Evolutionary conservation across 2,329 filamentous ascomycete species (phyloP).

Genomic region (Whalleya microplaca): DNA sequence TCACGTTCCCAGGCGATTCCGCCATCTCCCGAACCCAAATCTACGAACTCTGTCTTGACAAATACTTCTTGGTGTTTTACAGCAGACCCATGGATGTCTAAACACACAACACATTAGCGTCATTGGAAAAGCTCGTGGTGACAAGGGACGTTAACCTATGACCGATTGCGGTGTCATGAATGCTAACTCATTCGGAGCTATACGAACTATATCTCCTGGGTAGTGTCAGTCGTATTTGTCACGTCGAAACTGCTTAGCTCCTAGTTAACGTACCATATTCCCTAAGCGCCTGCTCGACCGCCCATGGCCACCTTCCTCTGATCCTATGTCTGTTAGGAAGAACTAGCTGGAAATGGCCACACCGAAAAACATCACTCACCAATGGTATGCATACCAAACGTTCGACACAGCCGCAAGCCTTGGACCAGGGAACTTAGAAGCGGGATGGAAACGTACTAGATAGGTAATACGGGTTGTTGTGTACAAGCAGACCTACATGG

Average conservation of each 20-base stretch:
- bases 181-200: constrained; percentile 27
- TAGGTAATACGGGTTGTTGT: constrained; percentile 6
- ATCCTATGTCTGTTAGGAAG: constrained; percentile 7
- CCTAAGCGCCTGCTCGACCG: constrained; percentile 13
- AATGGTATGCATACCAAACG: constrained; percentile 22
- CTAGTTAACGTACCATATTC: constrained; percentile 21
- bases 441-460: constrained; percentile 22
- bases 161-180: constrained; percentile 2
- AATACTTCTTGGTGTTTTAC: constrained; percentile 15
- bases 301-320: constrained; percentile 20
- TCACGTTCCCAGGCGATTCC: constrained; percentile 23
- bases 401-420: constrained; percentile 22
- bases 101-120: no score
- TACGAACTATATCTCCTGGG: constrained; percentile 21
- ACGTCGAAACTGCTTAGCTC: no score
- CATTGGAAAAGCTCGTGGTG: no score
- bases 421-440: constrained; percentile 19
- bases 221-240: not conserved
- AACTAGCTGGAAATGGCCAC: not conserved
- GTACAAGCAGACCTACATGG: no score
- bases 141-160: no score
- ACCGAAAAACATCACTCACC: constrained; percentile 5
- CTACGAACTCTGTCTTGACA: constrained; percentile 12
- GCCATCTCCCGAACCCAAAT: constrained; percentile 15
- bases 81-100: no score